phyloP scores from a whole-genome alignment of 2,329 filamentous ascomycete genomes.

The Chaetoscypha palmicola region DNA sequence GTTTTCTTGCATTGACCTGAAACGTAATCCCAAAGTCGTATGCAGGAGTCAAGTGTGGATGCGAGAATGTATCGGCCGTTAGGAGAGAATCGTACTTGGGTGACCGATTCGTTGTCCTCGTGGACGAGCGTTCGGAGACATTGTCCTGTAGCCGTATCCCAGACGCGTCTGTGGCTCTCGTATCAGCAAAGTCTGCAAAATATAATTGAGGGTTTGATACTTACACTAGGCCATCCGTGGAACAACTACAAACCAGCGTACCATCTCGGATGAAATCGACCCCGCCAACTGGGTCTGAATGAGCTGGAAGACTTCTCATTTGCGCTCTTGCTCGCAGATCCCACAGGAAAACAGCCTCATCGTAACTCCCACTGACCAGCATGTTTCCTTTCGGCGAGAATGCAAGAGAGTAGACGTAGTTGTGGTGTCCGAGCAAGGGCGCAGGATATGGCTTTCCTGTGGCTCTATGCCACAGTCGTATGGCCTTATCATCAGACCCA shows the following conservation, averaged over 20 bases:
- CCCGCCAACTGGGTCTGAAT: conserved; percentile 88
- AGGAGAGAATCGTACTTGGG: conserved; percentile 83
- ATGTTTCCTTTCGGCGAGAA: conserved; percentile 99
- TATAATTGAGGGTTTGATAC: background rate
- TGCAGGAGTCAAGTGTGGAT: conserved; percentile 81
- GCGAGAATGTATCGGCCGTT: conserved; percentile 92
- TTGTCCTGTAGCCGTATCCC: conserved; percentile 93
- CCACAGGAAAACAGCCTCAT: conserved; percentile 96
- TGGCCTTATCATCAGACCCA: conserved; percentile 92
- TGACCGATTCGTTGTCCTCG: conserved; percentile 88
- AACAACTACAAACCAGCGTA: conserved; percentile 85
- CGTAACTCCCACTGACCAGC: conserved; percentile 88
- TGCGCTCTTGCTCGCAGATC: conserved; percentile 81
- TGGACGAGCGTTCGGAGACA: conserved; percentile 92
- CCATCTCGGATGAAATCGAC: conserved; percentile 92
- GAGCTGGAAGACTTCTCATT: conserved; percentile 87
- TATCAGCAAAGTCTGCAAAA: conserved; percentile 7
- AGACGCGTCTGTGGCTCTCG: conserved; percentile 59
- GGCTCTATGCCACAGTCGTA: conserved; percentile 79
- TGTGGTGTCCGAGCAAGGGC: conserved; percentile 79
- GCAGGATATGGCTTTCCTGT: conserved; percentile 47
- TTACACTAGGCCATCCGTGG: conserved; percentile 81
- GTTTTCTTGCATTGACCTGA: conserved; percentile 90
- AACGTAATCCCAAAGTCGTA: conserved; percentile 93
- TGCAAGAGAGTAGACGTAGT: conserved; percentile 88